Evolutionary conservation across 1,139 yeast genomes (phyloP), one percentile per base, ranked within the genome.

Genomic region (Candida glucosophila): DNA sequence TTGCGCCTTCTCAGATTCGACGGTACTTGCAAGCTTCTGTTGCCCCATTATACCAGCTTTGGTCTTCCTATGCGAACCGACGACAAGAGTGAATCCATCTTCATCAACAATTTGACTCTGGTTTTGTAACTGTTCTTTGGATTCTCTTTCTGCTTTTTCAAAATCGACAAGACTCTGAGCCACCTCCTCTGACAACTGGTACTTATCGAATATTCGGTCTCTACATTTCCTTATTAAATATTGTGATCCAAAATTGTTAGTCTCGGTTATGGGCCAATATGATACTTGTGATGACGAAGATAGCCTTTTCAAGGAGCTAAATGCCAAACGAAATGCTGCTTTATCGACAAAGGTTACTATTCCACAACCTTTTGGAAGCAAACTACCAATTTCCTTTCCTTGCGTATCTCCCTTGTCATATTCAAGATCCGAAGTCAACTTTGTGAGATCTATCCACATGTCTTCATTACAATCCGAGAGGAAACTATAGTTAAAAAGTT

Each of bases 31-130:
- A 28, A 59, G 47, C 37, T 62, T 67, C 34, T 69, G 69, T 29
- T 63, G 66, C 19, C 81, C 82, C 49, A 75, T 39, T 5, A 76
- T 71, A 28, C 77, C 80, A 22, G 73, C 72, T 45, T 74, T 76
- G 2, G 92, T 77, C 61, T 82, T 85, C 36, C 94, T 71, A 48
- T 82, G 88, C 25, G 80, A 67, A 5, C 93, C 88, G 16, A 85
- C 93, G 27, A 88, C 97, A 44, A 82, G 56, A 1, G 94, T 85
- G 55, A 88, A 88, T 2, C 96, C 97, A 47, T 88, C 96, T 37
- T 81, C 95, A 49, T 88, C 97, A 6, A 82, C 90, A 17, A 76
- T 49, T 25, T 69, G 67, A 18, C 72, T 60, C 57, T 68, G 65
- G 23, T 56, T 48, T 44, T 70, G 67, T 29, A 77, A 66, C 24